A percentile compares a stretch with the other conserved stretches of the same genome.
These are phyloP conservation scores for Penicillium sp. DNA, from an alignment of 2,329 filamentous ascomycete genomes.

Conservation along the genomic window DNA sequence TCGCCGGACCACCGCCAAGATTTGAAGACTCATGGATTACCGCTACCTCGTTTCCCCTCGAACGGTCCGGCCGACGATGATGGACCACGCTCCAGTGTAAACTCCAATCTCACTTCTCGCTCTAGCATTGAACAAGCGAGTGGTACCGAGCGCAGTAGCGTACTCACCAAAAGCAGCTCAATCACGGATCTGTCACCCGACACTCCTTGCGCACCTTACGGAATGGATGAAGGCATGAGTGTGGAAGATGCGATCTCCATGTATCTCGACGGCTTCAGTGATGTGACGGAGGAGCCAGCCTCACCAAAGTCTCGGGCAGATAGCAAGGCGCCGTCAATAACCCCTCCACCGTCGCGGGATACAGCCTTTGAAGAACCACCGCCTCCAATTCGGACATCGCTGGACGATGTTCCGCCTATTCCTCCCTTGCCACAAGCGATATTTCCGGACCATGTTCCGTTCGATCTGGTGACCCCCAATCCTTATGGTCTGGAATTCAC, in stretches of 20 bases:
- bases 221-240: slow-evolving; percentile 57
- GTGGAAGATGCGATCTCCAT: slow-evolving; percentile 65
- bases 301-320: slow-evolving; percentile 36
- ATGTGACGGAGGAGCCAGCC: slow-evolving; percentile 44
- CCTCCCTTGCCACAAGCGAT: slow-evolving; percentile 18
- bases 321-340: slow-evolving; percentile 37
- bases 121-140: slow-evolving; percentile 62
- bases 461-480: slow-evolving; percentile 1
- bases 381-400: slow-evolving; percentile 24
- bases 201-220: slow-evolving; percentile 70
- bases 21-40: slow-evolving; percentile 25
- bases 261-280: slow-evolving; percentile 63
- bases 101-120: slow-evolving; percentile 63
- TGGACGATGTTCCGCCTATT: slow-evolving; percentile 26
- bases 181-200: slow-evolving; percentile 62
- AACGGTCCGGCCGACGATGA: slow-evolving; percentile 39
- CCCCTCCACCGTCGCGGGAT: slow-evolving; percentile 33
- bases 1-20: slow-evolving; percentile 33
- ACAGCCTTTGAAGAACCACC: slow-evolving; percentile 32
- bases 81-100: slow-evolving; percentile 59
- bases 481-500: slow-evolving; percentile 7
- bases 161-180: slow-evolving; percentile 78
- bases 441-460: not conserved
- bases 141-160: slow-evolving; percentile 81
- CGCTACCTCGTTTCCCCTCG: slow-evolving; percentile 36